Evolutionary conservation across 1,284 basidiomycete species (phyloP), one percentile per base, ranked within the genome.

Genomic region (Cutaneotrichosporon sp.): DNA sequence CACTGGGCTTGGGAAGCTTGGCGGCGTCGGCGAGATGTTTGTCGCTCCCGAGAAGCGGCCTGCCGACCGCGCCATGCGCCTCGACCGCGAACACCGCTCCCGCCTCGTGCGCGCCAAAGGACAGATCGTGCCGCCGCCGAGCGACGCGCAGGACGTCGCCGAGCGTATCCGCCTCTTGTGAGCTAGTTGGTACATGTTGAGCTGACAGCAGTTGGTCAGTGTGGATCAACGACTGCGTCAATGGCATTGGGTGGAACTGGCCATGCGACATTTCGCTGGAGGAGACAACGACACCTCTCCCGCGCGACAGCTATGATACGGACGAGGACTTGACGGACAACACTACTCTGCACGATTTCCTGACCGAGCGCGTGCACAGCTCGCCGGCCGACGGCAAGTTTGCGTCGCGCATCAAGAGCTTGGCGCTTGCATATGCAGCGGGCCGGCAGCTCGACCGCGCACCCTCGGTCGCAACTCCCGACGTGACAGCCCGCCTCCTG

Each of bases 241-340:
- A 56, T 47, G 60, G 34, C 1, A 18, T 65, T 61, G 72, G 38
- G 22, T 58, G 42, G 65, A 34, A 51, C 62, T 34, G 58, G 63
- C 56, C 62, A 0, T 14, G 42, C 67, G 73, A 61, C 13, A 69
- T 76, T 53, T 58, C 66, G 31, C 66, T 72, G 16, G 68, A 73
- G 2, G 77, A 79, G 42, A 73, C 80, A 32, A 75, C 76, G 5
- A 80, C 78, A 0, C 78, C 80, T 4, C 77, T 75, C 63, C 80
- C 80, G 2, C 62, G 65, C 36, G 73, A 74, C 10, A 64, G 69
- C 26, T 78, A 76, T 56, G 68, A 71, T 5, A 63, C 53, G 63
- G 55, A 62, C 31, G 67, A 58, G 40, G 62, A 70, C 10, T 22
- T 72, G n/a, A 40, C 57, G 7, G 69, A 72, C 58, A 69, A 71